A percentile compares a stretch with the other conserved stretches of the same genome.
phyloP scores from a whole-genome alignment of 805 yeast species.

The Sugiyamaella qingdaonensis region DNA sequence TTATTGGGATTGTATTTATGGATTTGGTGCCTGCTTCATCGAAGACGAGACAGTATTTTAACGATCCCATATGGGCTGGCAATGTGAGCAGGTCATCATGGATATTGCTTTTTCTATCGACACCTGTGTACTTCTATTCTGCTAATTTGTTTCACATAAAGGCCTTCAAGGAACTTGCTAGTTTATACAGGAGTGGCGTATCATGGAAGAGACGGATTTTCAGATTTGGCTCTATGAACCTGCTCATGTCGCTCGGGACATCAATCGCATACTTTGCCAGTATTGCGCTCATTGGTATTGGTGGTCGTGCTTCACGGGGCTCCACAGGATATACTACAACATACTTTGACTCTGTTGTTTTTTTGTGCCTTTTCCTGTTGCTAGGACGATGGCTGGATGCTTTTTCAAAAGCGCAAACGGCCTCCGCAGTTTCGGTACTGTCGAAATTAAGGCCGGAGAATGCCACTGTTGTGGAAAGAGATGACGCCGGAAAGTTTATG shows the following conservation, averaged over 20 bases:
- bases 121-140: slow-evolving; percentile 71
- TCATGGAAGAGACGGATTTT: slow-evolving; percentile 54
- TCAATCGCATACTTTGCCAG: slow-evolving; percentile 68
- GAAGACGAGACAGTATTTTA: slow-evolving; percentile 48
- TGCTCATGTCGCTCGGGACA: slow-evolving; percentile 70
- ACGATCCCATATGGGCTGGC: slow-evolving; percentile 60
- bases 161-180: slow-evolving; percentile 54
- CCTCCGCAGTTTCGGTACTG: slow-evolving; percentile 56
- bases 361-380: slow-evolving; percentile 64
- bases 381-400: slow-evolving; percentile 69
- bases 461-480: slow-evolving; percentile 42
- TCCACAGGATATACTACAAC: slow-evolving; percentile 46
- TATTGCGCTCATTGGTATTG: slow-evolving; percentile 49
- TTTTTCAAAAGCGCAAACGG: slow-evolving; percentile 61
- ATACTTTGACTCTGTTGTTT: slow-evolving; percentile 76
- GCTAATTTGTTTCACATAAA: slow-evolving; percentile 70
- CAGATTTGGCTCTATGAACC: slow-evolving; percentile 73
- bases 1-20: slow-evolving; percentile 69
- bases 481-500: neutral
- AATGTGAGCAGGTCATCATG: slow-evolving; percentile 59
- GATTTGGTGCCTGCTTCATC: slow-evolving; percentile 45
- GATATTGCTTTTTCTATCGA: slow-evolving; percentile 59
- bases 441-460: slow-evolving; percentile 47
- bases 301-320: slow-evolving; percentile 32
- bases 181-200: slow-evolving; percentile 54